Percentiles rank a stretch among this genome's conserved stretches.
These are phyloP conservation scores for Pseudonitzschia multistriata DNA, from an alignment of 108 stramenopile species.

Conservation along the genomic window DNA sequence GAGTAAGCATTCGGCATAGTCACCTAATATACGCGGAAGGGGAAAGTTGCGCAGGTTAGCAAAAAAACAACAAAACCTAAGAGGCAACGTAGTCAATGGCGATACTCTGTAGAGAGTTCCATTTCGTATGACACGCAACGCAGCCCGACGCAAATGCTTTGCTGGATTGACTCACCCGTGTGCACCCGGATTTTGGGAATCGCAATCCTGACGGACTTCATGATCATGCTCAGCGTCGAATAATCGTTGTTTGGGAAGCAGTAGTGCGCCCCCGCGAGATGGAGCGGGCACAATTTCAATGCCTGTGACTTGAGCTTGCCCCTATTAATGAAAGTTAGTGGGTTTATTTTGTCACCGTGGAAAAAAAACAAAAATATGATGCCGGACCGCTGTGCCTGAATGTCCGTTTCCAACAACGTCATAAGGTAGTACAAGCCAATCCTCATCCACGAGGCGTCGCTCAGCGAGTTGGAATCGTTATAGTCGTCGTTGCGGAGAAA, in stretches of 20 bases:
- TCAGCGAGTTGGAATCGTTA: background rate
- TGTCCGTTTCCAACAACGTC: background rate
- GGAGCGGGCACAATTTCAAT: background rate
- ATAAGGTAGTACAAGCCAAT: background rate
- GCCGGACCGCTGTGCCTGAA: conserved; percentile 20
- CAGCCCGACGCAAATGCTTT: no score
- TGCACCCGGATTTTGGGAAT: background rate
- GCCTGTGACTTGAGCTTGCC: background rate
- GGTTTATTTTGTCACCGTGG: background rate
- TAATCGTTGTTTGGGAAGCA: background rate
- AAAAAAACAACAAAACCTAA: background rate
- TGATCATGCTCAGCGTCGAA: background rate
- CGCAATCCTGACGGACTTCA: background rate
- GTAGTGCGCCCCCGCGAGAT: background rate
- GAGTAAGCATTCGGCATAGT: conserved; percentile 18
- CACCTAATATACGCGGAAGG: background rate
- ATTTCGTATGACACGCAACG: background rate
- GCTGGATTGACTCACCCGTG: background rate
- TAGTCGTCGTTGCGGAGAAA: background rate
- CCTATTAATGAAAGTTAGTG: background rate
- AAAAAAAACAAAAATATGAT: conserved; percentile 6
- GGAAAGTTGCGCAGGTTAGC: background rate
- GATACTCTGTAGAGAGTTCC: no score
- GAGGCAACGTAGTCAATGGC: background rate
- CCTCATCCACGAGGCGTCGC: background rate